Conservation (phyloP, 257 asterid genomes). For the Nicotiana otophora region DNA sequence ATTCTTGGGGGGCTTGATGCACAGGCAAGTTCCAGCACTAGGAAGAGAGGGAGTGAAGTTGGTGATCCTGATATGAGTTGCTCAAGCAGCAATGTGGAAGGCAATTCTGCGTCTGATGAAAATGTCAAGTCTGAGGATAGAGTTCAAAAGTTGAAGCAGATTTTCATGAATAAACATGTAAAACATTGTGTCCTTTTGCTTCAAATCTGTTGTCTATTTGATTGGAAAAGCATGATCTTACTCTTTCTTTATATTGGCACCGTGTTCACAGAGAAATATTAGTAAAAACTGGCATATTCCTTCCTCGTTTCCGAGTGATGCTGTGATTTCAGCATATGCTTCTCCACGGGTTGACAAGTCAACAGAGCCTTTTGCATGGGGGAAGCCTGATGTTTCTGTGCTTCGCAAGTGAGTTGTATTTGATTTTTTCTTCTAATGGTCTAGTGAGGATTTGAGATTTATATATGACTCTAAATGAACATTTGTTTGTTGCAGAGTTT, state of each 20-base stretch:
- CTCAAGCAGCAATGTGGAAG: slow-evolving; percentile 25
- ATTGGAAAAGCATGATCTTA: slow-evolving; percentile 8
- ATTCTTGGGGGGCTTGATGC: slow-evolving; percentile 61
- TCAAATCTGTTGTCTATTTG: slow-evolving; percentile 1
- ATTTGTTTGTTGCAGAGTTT: slow-evolving; percentile 44
- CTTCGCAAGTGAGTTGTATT: slow-evolving; percentile 76
- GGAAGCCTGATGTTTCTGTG: slow-evolving; percentile 81
- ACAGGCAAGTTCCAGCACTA: slow-evolving; percentile 34
- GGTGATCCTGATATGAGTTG: slow-evolving; percentile 22
- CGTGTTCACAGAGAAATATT: slow-evolving; percentile 69
- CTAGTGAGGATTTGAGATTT: not conserved
- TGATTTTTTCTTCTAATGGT: not conserved
- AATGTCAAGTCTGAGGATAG: slow-evolving; percentile 30
- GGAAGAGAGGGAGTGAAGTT: slow-evolving; percentile 39
- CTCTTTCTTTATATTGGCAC: slow-evolving; percentile 3
- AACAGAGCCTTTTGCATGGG: slow-evolving; percentile 79
- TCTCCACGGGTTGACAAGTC: slow-evolving; percentile 95
- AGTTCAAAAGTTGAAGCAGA: slow-evolving; percentile 40
- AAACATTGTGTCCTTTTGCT: slow-evolving; percentile 9
- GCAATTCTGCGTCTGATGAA: slow-evolving; percentile 16
- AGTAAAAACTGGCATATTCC: slow-evolving; percentile 97
- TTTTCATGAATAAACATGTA: slow-evolving; percentile 90
- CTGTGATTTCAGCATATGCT: slow-evolving; percentile 73
- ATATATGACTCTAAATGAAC: not conserved
- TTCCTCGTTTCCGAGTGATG: slow-evolving; percentile 81